Conservation (phyloP, 352 stramenopile genomes). For the Phytophthora meadii region DNA sequence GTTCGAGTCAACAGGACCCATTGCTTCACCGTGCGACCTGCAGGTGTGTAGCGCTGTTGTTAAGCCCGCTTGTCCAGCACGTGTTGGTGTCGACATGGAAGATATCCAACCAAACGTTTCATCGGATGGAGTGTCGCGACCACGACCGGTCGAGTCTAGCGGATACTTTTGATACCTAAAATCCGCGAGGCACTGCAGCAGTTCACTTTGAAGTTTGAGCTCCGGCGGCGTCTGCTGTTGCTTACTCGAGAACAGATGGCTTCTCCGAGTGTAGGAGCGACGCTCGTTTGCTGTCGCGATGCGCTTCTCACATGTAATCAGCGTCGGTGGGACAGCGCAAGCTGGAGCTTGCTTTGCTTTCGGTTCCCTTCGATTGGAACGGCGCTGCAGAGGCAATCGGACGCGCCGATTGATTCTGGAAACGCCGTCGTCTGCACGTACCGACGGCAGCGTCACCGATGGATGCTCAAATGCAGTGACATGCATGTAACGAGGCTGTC, state of each 20-base stretch:
- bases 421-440: slow-evolving; percentile 19
- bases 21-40: slow-evolving; percentile 9
- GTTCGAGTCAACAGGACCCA: slow-evolving; percentile 8
- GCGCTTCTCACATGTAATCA: slow-evolving; percentile 24
- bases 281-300: slow-evolving; percentile 24
- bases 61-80: slow-evolving; percentile 6
- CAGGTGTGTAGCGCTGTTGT: slow-evolving; percentile 6
- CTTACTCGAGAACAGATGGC: slow-evolving; percentile 33
- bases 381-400: slow-evolving; percentile 11
- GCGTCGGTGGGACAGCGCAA: not conserved
- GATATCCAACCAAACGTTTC: slow-evolving; percentile 23
- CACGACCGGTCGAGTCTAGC: slow-evolving; percentile 31
- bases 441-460: slow-evolving; percentile 2
- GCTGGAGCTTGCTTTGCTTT: slow-evolving; percentile 1
- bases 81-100: slow-evolving; percentile 25
- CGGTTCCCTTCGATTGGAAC: slow-evolving; percentile 29
- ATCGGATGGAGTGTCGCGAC: slow-evolving; percentile 25
- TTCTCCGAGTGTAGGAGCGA: slow-evolving; percentile 4
- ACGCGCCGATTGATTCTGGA: slow-evolving; percentile 28
- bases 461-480: too few relatives aligned
- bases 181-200: slow-evolving; percentile 7
- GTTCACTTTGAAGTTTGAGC: not conserved
- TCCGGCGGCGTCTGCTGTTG: not conserved
- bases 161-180: slow-evolving; percentile 32
- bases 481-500: slow-evolving; percentile 10